phyloP scores from a whole-genome alignment of 1,284 basidiomycete species.

The Rhodotorula sp. region DNA sequence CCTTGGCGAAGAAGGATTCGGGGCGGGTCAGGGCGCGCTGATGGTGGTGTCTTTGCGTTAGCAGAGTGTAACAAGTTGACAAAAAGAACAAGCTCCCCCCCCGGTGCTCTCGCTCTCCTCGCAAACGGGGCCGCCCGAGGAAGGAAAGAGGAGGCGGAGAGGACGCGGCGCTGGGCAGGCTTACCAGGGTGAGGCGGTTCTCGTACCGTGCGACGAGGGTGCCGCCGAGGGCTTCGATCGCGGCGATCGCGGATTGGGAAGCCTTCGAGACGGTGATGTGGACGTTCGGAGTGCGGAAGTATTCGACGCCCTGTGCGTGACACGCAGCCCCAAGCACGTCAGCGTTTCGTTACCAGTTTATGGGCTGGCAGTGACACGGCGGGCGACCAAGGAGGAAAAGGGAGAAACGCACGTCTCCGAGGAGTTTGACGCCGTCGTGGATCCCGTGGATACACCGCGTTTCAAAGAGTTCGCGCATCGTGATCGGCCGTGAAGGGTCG shows the following conservation, averaged over 20 bases:
- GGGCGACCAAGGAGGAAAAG: no score
- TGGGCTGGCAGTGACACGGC: no score
- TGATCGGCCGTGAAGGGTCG: constrained; percentile 77
- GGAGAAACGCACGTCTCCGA: constrained; percentile 67
- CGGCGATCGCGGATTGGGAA: constrained; percentile 78
- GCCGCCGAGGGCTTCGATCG: constrained; percentile 81
- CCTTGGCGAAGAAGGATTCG: constrained; percentile 31
- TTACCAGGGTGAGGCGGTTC: constrained; percentile 71
- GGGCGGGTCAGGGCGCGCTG: constrained; percentile 43
- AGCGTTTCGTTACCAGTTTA: no score
- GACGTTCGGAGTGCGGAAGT: constrained; percentile 66
- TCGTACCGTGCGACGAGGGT: constrained; percentile 88
- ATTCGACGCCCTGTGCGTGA: constrained; percentile 60
- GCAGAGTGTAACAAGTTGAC: no score
- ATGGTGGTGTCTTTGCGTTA: neutral
- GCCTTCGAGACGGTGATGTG: constrained; percentile 82
- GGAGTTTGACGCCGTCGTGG: constrained; percentile 85
- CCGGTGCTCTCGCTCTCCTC: no score
- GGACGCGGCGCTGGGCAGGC: no score
- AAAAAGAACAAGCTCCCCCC: no score
- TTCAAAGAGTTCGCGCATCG: constrained; percentile 75
- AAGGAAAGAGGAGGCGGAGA: no score
- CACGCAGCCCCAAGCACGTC: no score
- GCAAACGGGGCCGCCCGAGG: no score
- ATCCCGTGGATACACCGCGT: constrained; percentile 86